phyloP scores from a whole-genome alignment of 192 early-diverging fungal species.

The Coemansia sp. region DNA sequence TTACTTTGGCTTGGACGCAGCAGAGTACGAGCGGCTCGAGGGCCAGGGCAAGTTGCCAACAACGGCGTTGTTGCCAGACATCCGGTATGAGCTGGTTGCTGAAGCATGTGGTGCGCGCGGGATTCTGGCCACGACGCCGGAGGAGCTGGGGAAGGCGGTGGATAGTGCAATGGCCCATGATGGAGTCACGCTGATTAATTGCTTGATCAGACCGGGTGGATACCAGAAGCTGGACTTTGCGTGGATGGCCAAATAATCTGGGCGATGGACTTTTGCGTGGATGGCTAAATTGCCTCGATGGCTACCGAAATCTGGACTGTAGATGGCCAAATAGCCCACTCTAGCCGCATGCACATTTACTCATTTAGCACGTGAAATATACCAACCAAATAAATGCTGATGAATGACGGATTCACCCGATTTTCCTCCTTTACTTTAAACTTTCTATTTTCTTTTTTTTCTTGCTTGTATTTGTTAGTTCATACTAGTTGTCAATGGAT shows the following conservation, averaged over 20 bases:
- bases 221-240: constrained; percentile 60
- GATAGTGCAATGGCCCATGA: constrained; percentile 44
- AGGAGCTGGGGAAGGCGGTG: constrained; percentile 58
- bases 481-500: background rate
- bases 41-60: constrained; percentile 54
- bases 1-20: constrained; percentile 63
- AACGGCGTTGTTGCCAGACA: constrained; percentile 64
- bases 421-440: background rate
- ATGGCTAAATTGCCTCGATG: no score
- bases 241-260: constrained; percentile 50
- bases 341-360: no score
- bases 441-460: constrained; percentile 7
- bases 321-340: no score
- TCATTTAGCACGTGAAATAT: constrained; percentile 3
- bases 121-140: constrained; percentile 58
- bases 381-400: no score
- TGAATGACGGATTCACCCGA: no score
- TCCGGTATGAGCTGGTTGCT: constrained; percentile 68
- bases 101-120: constrained; percentile 67
- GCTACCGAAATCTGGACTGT: no score
- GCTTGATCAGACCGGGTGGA: constrained; percentile 64
- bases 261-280: no score
- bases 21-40: constrained; percentile 52
- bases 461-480: background rate
- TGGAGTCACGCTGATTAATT: constrained; percentile 65